Base-by-base conservation (phyloP, 495 filamentous ascomycete genomes). In the Mycothermus thermophilus region DNA sequence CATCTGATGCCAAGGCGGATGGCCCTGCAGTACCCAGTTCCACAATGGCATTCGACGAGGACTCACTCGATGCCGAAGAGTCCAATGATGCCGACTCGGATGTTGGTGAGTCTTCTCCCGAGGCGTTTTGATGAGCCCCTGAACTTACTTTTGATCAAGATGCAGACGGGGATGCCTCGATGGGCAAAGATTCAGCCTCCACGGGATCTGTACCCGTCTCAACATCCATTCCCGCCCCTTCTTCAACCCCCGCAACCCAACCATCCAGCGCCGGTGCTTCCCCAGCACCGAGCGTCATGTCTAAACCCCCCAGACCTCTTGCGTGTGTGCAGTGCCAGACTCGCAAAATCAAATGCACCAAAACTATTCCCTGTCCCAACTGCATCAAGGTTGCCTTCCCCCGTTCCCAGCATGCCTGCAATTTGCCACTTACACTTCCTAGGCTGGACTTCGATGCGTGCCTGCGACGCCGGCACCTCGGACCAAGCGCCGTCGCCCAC, bases 271-370 rank as follows among this genome's bases (percentile, higher is more conserved):
- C 27, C 17, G n/a, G n/a, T n/a, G n/a, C n/a, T n/a, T n/a, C n/a
- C n/a, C n/a, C n/a, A n/a, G n/a, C n/a, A n/a, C n/a, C n/a, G n/a
- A n/a, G n/a, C n/a, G n/a, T n/a, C n/a, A 24, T 11, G 22, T 6
- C 26, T 35, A 59, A 57, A 37, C 41, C 52, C 5, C 46, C 43
- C 27, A 52, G 56, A 30, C 46, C 56, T 17, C 50, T 63, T 10
- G 60, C 60, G 9, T 63, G 60, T 37, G 49, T 55, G 5, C 51
- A 62, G 4, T 82, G 77, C 39, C 75, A 77, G 42, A 67, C 67
- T 38, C 60, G 77, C 35, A 83, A 83, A 55, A 69, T 80, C 46
- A 75, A 72, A 46, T 83, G 78, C 52, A 38, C 80, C 47, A 71
- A 75, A 27, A 63, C 67, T 26, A 76, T 73, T 50, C 76, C 78